phyloP scores from a whole-genome alignment of 1,139 yeast species.

The Debaryomyces sp. region DNA sequence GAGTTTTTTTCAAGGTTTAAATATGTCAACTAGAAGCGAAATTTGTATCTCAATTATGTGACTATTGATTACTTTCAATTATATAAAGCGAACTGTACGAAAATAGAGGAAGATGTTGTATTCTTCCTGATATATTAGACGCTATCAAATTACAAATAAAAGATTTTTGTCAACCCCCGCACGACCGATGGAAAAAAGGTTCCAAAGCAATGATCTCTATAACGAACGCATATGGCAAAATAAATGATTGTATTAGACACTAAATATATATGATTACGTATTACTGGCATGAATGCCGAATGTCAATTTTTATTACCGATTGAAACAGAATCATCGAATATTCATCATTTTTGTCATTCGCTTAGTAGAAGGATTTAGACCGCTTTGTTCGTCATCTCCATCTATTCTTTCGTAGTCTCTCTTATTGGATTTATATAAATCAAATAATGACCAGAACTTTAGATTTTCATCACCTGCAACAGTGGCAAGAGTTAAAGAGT shows the following conservation, averaged over 20 bases:
- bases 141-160: background rate
- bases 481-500: constrained; percentile 86
- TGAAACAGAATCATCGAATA: constrained; percentile 19
- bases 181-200: constrained; percentile 3
- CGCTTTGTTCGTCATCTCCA: constrained; percentile 22
- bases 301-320: too few species aligned
- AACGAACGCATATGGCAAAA: background rate
- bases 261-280: background rate
- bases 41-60: background rate
- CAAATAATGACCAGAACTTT: constrained; percentile 93
- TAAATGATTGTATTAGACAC: background rate
- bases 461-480: constrained; percentile 96
- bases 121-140: background rate
- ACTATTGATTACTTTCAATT: background rate
- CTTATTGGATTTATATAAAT: constrained; percentile 44
- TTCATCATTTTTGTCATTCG: constrained; percentile 31
- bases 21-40: background rate
- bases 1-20: constrained; percentile 1
- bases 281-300: background rate
- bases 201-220: background rate
- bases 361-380: constrained; percentile 21
- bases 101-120: background rate
- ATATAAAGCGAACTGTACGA: background rate
- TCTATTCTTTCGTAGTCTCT: constrained; percentile 20
- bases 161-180: constrained; percentile 2